phyloP scores from a whole-genome alignment of 2,329 filamentous ascomycete species.

The Aspergillus intermedius region DNA sequence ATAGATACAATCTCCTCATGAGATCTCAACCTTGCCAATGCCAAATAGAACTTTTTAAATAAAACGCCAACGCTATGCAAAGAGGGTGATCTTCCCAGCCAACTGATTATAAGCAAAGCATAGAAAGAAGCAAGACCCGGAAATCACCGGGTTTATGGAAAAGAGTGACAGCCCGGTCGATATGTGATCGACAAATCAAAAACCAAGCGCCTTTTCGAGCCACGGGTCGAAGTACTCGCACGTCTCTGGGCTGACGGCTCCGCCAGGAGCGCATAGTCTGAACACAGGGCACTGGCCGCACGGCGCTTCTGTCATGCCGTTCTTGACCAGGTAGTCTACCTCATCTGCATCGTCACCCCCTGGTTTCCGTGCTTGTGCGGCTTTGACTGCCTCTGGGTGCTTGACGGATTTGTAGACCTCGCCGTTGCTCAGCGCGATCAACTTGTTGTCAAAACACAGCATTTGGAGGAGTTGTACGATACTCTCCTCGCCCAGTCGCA shows the following conservation, averaged over 20 bases:
- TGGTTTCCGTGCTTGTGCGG: conserved; percentile 26
- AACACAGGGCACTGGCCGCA: conserved; percentile 92
- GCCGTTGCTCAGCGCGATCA: conserved; percentile 56
- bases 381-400: conserved; percentile 32
- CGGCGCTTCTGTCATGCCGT: conserved; percentile 79
- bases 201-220: conserved; percentile 48
- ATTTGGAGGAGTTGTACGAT: conserved; percentile 82
- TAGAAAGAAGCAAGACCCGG: neutral
- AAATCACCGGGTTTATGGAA: too few species aligned
- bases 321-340: conserved; percentile 48
- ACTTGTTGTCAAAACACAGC: conserved; percentile 76
- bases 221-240: conserved; percentile 90
- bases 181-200: conserved; percentile 15
- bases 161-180: too few species aligned
- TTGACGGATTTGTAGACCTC: conserved; percentile 44
- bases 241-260: conserved; percentile 79
- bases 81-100: conserved; percentile 10
- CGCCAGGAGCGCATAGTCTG: conserved; percentile 82
- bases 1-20: neutral
- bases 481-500: conserved; percentile 63
- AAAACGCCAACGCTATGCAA: conserved; percentile 38
- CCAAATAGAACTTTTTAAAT: conserved; percentile 7
- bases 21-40: conserved; percentile 6
- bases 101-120: neutral
- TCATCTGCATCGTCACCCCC: conserved; percentile 21